Percentiles rank a stretch among this genome's conserved stretches.
These are phyloP conservation scores for Aspergillus pseudotamarii DNA, from an alignment of 2,329 filamentous ascomycete genomes.

Conservation along the genomic window DNA sequence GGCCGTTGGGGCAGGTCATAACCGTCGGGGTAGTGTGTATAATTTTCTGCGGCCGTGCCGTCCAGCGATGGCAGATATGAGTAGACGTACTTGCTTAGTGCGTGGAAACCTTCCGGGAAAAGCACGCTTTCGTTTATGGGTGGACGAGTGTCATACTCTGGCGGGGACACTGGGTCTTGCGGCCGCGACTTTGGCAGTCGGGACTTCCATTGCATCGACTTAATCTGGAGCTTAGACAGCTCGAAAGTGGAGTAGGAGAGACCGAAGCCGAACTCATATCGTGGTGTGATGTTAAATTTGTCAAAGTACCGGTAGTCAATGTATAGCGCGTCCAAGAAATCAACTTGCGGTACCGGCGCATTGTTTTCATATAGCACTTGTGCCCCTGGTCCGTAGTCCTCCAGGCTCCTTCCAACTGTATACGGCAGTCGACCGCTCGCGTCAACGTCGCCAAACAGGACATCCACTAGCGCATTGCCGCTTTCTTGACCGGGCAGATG, in stretches of 20 bases:
- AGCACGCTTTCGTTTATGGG: constrained; percentile 61
- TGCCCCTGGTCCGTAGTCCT: constrained; percentile 75
- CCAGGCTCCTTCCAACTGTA: constrained; percentile 73
- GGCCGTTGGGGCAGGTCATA: constrained; percentile 54
- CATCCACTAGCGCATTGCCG: constrained; percentile 76
- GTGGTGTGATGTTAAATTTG: constrained; percentile 70
- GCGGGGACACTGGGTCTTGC: constrained; percentile 48
- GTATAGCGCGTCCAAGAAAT: constrained; percentile 80
- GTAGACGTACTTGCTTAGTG: constrained; percentile 71
- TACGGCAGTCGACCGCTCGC: constrained; percentile 84
- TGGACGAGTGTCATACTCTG: constrained; percentile 57
- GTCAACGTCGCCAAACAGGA: constrained; percentile 77
- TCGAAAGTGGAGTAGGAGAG: constrained; percentile 78
- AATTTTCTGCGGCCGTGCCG: constrained; percentile 48
- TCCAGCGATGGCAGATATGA: constrained; percentile 64
- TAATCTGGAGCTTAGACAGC: constrained; percentile 58
- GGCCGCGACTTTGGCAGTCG: constrained; percentile 49
- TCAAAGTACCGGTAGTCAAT: constrained; percentile 92
- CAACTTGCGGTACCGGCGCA: constrained; percentile 73
- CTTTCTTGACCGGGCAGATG: constrained; percentile 87
- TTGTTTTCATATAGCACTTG: constrained; percentile 72
- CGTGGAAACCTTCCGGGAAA: constrained; percentile 63
- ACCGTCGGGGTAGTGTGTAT: constrained; percentile 56
- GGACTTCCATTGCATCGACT: constrained; percentile 52
- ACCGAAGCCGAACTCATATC: constrained; percentile 85